These are phyloP conservation scores for Rhizopogon rudus DNA, from an alignment of 768 basidiomycete species.

Conservation along the genomic window DNA sequence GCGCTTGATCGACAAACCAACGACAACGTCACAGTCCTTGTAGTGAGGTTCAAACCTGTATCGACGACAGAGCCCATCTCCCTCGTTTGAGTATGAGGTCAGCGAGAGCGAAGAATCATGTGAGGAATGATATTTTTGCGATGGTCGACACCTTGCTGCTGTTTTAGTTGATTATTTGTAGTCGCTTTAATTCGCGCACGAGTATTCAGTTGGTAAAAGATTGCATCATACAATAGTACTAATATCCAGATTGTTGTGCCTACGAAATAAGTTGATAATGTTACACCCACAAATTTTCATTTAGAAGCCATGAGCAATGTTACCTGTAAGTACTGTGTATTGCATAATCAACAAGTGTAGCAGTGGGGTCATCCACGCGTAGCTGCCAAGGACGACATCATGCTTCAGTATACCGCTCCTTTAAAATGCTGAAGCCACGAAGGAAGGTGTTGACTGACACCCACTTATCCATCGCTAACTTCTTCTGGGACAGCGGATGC, in stretches of 20 bases:
- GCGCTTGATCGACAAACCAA: slow-evolving; percentile 87
- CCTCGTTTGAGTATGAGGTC: slow-evolving; percentile 7
- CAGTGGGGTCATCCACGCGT: not conserved
- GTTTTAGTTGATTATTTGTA: not conserved
- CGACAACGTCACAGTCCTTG: slow-evolving; percentile 91
- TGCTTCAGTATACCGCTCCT: not conserved
- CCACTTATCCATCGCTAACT: not conserved
- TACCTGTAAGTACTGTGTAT: not conserved
- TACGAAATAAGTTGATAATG: no score
- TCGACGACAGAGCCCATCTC: slow-evolving; percentile 1
- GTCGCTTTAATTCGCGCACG: not conserved
- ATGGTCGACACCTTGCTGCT: not conserved
- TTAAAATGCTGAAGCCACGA: not conserved
- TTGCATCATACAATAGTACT: not conserved
- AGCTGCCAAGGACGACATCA: not conserved
- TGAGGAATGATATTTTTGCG: not conserved
- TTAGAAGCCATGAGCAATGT: no score
- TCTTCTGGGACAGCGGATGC: slow-evolving; percentile 2
- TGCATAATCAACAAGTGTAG: no score
- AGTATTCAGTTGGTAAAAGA: not conserved
- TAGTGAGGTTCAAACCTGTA: slow-evolving; percentile 67
- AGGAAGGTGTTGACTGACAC: not conserved
- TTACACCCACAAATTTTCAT: no score
- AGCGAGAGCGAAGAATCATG: no score
- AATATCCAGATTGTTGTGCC: not conserved